A percentile compares a stretch with the other conserved stretches of the same genome.
Conservation (phyloP, 768 basidiomycete genomes). For the Agrocybe chaxingu region DNA sequence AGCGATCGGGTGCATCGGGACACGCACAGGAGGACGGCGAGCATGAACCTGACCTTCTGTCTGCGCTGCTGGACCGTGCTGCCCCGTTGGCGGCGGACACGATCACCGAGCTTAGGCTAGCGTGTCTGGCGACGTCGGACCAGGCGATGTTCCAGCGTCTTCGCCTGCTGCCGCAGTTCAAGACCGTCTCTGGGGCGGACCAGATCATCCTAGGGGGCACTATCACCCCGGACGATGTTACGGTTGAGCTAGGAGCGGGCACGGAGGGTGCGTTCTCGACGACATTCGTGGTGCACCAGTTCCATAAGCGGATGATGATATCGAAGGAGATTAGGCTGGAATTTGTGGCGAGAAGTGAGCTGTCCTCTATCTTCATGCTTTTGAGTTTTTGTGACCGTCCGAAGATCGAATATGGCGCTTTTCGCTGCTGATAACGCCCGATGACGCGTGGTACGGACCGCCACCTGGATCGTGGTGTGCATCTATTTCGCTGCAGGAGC, state of each 20-base stretch:
- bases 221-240: slow-evolving; percentile 45
- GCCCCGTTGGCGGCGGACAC: slow-evolving; percentile 38
- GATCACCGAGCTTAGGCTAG: slow-evolving; percentile 59
- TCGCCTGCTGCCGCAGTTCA: slow-evolving; percentile 46
- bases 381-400: not conserved
- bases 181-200: slow-evolving; percentile 49
- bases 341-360: slow-evolving; percentile 56
- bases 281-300: slow-evolving; percentile 48
- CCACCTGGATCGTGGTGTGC: slow-evolving; percentile 47
- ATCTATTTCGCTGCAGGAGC: slow-evolving; percentile 47
- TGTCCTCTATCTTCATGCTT: not conserved
- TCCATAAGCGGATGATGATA: slow-evolving; percentile 69
- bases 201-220: slow-evolving; percentile 41
- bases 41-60: slow-evolving; percentile 35
- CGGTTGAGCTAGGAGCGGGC: slow-evolving; percentile 45
- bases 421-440: slow-evolving; percentile 31
- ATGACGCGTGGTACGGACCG: slow-evolving; percentile 15
- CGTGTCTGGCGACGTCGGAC: slow-evolving; percentile 61
- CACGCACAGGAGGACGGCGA: slow-evolving; percentile 14
- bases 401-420: slow-evolving; percentile 57
- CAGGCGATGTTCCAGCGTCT: slow-evolving; percentile 58
- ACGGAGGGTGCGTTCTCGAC: slow-evolving; percentile 55
- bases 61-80: slow-evolving; percentile 49
- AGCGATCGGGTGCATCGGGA: slow-evolving; percentile 30
- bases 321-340: slow-evolving; percentile 52